A percentile compares a stretch with the other conserved stretches of the same genome.
Conservation (phyloP, 345 rosid genomes). For the Lenwebbia sp. region DNA sequence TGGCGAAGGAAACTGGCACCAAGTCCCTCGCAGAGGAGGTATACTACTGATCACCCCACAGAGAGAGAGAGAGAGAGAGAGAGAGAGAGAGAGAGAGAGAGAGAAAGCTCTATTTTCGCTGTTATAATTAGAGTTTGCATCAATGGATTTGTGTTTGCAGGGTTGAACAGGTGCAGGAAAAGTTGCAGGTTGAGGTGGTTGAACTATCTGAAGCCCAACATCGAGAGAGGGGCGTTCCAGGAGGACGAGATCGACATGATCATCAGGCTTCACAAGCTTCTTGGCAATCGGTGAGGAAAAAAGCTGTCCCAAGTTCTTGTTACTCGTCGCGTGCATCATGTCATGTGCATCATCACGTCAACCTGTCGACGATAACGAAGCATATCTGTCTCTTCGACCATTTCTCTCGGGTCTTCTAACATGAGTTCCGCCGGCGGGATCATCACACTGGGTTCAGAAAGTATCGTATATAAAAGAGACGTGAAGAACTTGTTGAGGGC, state of each 20-base stretch:
- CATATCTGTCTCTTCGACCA: background rate
- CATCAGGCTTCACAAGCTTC: conserved; percentile 44
- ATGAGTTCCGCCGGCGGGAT: no score
- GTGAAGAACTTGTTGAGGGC: no score
- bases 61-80: no score
- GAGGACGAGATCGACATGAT: conserved; percentile 54
- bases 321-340: background rate
- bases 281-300: conserved; percentile 35
- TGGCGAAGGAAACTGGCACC: conserved; percentile 38
- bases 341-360: background rate
- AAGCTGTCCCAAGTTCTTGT: background rate
- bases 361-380: background rate
- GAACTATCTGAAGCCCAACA: conserved; percentile 45
- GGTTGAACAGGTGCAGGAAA: conserved; percentile 54
- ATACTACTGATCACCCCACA: background rate
- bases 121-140: background rate
- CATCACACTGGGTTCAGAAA: no score
- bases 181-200: conserved; percentile 61
- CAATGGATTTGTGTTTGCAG: conserved; percentile 5
- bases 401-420: no score
- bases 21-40: conserved; percentile 31
- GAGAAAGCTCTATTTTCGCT: no score
- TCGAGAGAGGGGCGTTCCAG: conserved; percentile 38
- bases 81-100: no score
- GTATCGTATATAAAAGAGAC: no score